Base-by-base conservation (phyloP, 179 eudicot genomes). In the Carnegiea gigantea region DNA sequence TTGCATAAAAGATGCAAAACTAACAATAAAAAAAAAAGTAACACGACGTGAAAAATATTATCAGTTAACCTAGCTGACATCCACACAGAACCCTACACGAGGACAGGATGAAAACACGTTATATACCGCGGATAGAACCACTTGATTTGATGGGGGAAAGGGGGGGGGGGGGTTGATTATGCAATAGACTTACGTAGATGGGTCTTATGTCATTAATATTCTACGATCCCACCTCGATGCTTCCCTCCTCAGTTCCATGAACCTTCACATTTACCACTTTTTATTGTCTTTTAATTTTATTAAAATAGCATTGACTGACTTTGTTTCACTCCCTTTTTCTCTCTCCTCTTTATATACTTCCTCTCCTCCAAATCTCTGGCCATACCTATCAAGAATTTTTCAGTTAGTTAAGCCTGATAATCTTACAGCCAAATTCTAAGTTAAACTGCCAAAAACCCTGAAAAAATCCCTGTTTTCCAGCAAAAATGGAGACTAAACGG, bases 401-500 rank as follows among this genome's bases (percentile, higher is more conserved):
- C 33, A 30, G 33, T 30, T 18, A 26, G 28, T 44, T 78, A 43
- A 21, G 62, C 26, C 26, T 21, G 62, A 51, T 9, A 51, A 7
- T 51, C 14, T 17, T 51, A 51, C 57, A 11, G 9, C 57, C 18
- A 51, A 12, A 11, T 20, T 57, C 62, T 15, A 9, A 18, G n/a
- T 57, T 57, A 4, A 20, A 23, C 68, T 11, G 13, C 26, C 10
- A 62, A 21, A 62, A 21, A 23, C 62, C 21, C 62, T 57, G 18
- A 53, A 20, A 18, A 38, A 73, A 44, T 30, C n/a, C 65, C 53
- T 5, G 2, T 54, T 76, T 30, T 36, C 6, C 44, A 0, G 12
- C 13, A 15, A 36, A 80, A 38, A 91, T 91, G 93, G 86, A 91
- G 77, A 84, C 87, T 21, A 92, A 90, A 64, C 85, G 93, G 76